Evolutionary conservation across 257 asterid genomes (phyloP).

Genomic region (Avicennia marina): DNA sequence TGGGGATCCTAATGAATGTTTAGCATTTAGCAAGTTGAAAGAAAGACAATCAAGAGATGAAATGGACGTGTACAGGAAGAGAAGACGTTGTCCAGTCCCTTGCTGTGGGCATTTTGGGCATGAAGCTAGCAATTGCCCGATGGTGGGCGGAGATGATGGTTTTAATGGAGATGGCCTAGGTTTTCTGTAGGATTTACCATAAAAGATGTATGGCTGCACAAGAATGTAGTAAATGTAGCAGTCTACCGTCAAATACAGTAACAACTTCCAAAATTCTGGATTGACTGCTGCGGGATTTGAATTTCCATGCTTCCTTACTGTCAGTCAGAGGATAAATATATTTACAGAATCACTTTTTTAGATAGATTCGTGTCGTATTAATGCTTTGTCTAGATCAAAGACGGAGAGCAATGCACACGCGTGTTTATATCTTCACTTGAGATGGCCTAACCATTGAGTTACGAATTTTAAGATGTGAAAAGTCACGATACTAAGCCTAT

Average conservation of each 20-base stretch:
- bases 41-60: conserved; percentile 44
- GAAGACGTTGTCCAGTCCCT: conserved; percentile 38
- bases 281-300: conserved; percentile 5
- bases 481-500: no score
- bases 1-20: conserved; percentile 26
- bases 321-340: no score
- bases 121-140: conserved; percentile 38
- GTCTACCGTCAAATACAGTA: neutral
- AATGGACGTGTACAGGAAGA: conserved; percentile 40
- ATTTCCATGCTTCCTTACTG: neutral
- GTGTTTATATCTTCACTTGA: no score
- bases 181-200: conserved; percentile 29
- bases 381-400: no score
- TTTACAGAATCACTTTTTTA: no score
- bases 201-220: neutral
- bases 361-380: no score
- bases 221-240: conserved; percentile 3
- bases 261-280: neutral
- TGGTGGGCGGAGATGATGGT: conserved; percentile 42
- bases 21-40: conserved; percentile 33
- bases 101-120: conserved; percentile 44
- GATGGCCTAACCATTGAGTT: no score
- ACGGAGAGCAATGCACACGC: no score
- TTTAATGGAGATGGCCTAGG: conserved; percentile 33
- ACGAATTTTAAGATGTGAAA: no score